A percentile compares a stretch with the other conserved stretches of the same genome.
Evolutionary conservation across 345 rosid genomes (phyloP).

Genomic region (Citrus inodora): DNA sequence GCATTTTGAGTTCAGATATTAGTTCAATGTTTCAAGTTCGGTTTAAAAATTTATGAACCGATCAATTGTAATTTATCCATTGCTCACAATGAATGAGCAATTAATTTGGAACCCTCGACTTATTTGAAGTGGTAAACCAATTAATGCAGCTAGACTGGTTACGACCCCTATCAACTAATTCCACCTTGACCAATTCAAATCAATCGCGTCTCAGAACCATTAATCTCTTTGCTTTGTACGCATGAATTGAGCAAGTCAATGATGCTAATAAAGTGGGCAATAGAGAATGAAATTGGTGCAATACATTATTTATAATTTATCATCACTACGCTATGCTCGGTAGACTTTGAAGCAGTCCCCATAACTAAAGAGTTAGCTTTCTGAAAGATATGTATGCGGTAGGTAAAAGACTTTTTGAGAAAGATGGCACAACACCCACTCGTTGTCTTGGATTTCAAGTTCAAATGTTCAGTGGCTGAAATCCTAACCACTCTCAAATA

Average conservation of each 20-base stretch:
- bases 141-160: background rate
- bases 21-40: too few relatives aligned
- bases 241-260: background rate
- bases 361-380: too few relatives aligned
- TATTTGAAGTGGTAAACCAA: background rate
- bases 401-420: background rate
- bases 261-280: background rate
- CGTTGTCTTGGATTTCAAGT: background rate
- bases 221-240: background rate
- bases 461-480: conserved; percentile 1
- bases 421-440: conserved; percentile 1
- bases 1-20: too few relatives aligned
- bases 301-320: background rate
- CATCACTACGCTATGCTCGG: background rate
- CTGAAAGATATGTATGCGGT: background rate
- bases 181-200: background rate
- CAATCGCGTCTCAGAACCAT: background rate
- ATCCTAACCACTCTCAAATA: background rate
- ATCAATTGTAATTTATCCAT: too few relatives aligned
- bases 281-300: background rate
- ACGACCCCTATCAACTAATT: too few relatives aligned
- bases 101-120: too few relatives aligned
- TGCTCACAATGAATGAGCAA: too few relatives aligned
- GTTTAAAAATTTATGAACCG: too few relatives aligned
- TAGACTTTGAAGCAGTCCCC: background rate